Base-by-base conservation (phyloP, 106 monocot genomes). In the Triglochin maritima region DNA sequence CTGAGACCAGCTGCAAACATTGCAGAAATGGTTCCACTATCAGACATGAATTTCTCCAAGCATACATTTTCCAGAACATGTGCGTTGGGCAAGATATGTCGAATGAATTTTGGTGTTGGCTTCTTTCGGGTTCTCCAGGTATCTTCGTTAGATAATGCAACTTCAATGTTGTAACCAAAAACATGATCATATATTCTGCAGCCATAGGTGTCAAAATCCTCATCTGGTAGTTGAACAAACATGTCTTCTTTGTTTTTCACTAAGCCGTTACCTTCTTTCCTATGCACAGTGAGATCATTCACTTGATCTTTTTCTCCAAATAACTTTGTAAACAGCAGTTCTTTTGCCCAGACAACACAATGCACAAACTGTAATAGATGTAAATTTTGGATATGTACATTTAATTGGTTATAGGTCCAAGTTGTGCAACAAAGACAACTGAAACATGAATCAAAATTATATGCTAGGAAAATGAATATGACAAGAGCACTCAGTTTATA, bases 331-430 rank as follows among this genome's bases (percentile, higher is more conserved):
- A 98, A 98, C 50, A 98, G 88, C 56, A 93, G 75, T 50, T 89
- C 88, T 75, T 93, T 93, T 71, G 93, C 93, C 93, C 93, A 93
- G 59, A 93, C 93, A 74, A 93, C 78, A 73, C 93, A 93, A 76
- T 93, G 93, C 50, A 93, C 86, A 72, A 84, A 89, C 93, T 93
- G 86, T 8, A 73, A 29, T 29, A 29, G 29, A 29, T 29, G 29
- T 29, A 29, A 29, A 29, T 0, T 29, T 29, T 29, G 29, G 29
- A 29, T 29, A 29, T 29, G 29, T 29, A 29, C 29, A 29, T 29
- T 29, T n/a, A 12, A 93, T 88, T 29, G 29, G 29, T 29, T 29
- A 29, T 29, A 29, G 29, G 29, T 29, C 29, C 29, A 29, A 29
- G 29, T 29, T 29, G 29, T 29, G 29, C 29, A 29, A 29, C 29